These are phyloP conservation scores for Dipteronia dyeriana DNA, from an alignment of 345 rosid genomes.

Conservation along the genomic window DNA sequence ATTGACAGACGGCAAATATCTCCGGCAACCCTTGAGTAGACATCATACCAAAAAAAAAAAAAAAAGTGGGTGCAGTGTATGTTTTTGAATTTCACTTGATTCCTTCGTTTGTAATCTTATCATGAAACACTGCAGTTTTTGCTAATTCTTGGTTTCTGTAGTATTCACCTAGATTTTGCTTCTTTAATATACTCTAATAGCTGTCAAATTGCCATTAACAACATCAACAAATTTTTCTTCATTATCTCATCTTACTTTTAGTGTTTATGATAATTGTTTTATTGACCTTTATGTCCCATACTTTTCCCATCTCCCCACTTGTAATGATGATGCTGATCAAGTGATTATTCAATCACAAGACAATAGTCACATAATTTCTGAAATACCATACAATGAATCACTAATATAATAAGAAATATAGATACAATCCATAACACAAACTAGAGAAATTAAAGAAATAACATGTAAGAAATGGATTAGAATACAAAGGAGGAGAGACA, in stretches of 20 bases:
- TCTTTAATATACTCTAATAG: background rate
- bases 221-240: background rate
- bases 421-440: conserved; percentile 14
- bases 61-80: too few relatives aligned
- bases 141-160: background rate
- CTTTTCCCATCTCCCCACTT: conserved; percentile 15
- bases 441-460: background rate
- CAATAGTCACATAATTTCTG: background rate
- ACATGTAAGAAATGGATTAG: background rate
- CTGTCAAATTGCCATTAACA: conserved; percentile 9
- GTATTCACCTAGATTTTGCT: background rate
- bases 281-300: conserved; percentile 3
- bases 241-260: background rate
- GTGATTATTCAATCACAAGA: background rate
- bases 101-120: too few relatives aligned
- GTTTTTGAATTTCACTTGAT: too few relatives aligned
- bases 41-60: background rate
- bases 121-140: background rate
- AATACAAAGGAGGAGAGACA: background rate
- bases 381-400: conserved; percentile 13
- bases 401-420: conserved; percentile 14
- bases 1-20: background rate
- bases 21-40: background rate
- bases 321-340: conserved; percentile 9
- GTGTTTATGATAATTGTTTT: background rate